Evolutionary conservation across 768 basidiomycete genomes (phyloP).

Genomic region (Tephrocybe sp.): DNA sequence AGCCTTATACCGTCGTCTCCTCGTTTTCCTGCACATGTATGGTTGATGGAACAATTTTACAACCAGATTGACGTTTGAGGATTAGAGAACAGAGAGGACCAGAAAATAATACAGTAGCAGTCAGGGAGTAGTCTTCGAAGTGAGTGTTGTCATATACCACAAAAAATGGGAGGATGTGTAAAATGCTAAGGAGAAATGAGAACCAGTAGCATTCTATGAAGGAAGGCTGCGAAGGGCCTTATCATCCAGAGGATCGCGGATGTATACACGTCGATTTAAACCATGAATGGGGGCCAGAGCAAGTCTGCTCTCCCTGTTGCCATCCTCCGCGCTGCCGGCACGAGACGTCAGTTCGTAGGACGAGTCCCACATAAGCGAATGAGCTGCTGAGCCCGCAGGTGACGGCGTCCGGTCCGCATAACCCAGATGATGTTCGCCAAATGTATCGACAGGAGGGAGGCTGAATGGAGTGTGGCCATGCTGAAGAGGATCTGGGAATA

Average conservation of each 20-base stretch:
- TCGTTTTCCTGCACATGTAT: no score
- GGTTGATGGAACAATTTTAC: no score
- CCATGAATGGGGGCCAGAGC: constrained; percentile 63
- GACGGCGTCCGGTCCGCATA: not conserved
- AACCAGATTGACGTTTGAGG: no score
- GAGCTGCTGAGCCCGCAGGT: not conserved
- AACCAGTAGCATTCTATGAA: constrained; percentile 15
- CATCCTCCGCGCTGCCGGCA: constrained; percentile 12
- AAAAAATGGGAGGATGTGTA: no score
- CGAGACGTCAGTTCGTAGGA: constrained; percentile 11
- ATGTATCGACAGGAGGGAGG: constrained; percentile 12
- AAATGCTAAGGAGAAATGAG: not conserved
- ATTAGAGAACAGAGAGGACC: no score
- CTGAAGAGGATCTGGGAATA: not conserved
- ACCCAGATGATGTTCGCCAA: not conserved
- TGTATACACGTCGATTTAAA: constrained; percentile 53
- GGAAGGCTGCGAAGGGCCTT: constrained; percentile 51
- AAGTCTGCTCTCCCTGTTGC: constrained; percentile 35
- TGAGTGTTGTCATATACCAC: no score
- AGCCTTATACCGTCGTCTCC: no score
- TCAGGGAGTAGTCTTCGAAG: no score
- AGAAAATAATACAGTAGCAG: no score
- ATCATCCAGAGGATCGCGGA: constrained; percentile 64
- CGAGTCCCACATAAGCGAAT: constrained; percentile 3
- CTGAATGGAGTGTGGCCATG: constrained; percentile 2